phyloP scores from a whole-genome alignment of 1,284 basidiomycete species.

The Pterulicium gracile region DNA sequence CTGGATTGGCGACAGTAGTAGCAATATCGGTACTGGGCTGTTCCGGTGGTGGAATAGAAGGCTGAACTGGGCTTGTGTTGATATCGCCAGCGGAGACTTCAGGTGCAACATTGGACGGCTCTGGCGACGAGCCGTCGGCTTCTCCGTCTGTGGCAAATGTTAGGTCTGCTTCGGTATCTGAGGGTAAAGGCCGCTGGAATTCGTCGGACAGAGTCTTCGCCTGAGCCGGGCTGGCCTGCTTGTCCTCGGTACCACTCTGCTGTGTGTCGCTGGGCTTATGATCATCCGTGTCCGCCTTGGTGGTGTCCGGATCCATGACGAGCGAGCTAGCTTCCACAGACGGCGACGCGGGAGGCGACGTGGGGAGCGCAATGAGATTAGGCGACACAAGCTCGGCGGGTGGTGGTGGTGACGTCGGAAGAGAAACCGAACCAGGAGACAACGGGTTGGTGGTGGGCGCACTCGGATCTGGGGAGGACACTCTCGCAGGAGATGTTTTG shows the following conservation, averaged over 20 bases:
- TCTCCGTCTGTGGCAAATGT: no score
- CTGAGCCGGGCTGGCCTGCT: no score
- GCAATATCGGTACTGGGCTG: not conserved
- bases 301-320: no score
- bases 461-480: conserved; percentile 3
- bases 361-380: conserved; percentile 8
- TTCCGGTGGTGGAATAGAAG: conserved; percentile 4
- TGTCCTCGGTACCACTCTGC: no score
- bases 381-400: conserved; percentile 5
- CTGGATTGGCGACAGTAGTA: conserved; percentile 8
- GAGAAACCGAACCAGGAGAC: conserved; percentile 33
- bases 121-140: no score
- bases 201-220: no score
- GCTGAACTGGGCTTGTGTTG: not conserved
- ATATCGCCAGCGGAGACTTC: not conserved
- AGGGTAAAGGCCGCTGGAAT: no score
- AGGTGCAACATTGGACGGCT: not conserved
- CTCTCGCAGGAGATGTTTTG: conserved; percentile 9
- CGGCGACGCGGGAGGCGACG: no score
- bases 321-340: no score
- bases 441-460: conserved; percentile 22
- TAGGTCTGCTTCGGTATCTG: no score
- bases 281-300: no score
- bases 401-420: conserved; percentile 29
- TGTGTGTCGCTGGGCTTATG: no score